phyloP scores from a whole-genome alignment of 441 rosid species.

The Mallotus repandus region DNA sequence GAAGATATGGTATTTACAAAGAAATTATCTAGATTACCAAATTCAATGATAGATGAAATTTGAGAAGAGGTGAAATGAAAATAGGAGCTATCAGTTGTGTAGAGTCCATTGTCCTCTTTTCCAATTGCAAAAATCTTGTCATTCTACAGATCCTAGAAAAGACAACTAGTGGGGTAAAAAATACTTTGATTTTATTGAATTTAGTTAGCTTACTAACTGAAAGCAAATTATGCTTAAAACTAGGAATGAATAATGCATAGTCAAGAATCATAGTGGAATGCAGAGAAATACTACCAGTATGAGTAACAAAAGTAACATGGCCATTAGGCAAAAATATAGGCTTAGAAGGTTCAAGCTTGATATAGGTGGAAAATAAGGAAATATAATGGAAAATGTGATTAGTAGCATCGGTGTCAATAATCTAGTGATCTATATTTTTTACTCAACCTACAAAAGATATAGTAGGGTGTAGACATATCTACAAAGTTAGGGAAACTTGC shows the following conservation, averaged over 20 bases:
- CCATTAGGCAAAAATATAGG: not conserved
- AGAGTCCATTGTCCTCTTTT: not conserved
- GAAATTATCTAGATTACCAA: not conserved
- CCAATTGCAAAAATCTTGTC: not conserved
- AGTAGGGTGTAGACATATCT: no score
- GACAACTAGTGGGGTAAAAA: not conserved
- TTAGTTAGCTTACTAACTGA: not conserved
- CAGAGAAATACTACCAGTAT: not conserved
- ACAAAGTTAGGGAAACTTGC: no score
- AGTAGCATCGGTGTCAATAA: not conserved
- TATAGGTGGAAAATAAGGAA: no score
- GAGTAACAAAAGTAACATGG: not conserved
- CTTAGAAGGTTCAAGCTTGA: not conserved
- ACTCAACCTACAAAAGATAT: no score
- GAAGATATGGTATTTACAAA: not conserved
- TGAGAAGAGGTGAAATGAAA: not conserved
- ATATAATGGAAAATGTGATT: not conserved
- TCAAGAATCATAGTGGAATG: not conserved
- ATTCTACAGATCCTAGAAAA: not conserved
- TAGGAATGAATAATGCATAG: not conserved
- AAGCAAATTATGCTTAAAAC: not conserved
- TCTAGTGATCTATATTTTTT: not conserved
- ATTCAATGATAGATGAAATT: not conserved
- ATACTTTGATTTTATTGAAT: not conserved
- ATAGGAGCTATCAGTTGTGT: not conserved